Evolutionary conservation across 768 basidiomycete genomes (phyloP), one percentile per base, ranked within the genome.

Genomic region (Collybiopsis confluens): DNA sequence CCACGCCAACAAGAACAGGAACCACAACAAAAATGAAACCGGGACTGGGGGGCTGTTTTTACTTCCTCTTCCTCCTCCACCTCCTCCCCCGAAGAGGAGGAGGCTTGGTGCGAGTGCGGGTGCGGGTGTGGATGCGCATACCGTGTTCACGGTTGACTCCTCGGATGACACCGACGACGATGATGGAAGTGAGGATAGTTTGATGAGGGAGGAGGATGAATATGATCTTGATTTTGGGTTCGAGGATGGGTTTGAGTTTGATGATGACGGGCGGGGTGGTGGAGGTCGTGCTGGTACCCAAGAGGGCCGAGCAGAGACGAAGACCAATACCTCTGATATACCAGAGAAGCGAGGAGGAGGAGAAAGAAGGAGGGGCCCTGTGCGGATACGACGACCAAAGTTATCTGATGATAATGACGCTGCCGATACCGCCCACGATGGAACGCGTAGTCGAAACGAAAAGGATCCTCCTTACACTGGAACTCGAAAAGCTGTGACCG

Each of bases 151-250:
- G 30, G 11, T 35, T 45, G 21, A 43, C n/a, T 23, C 20, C 16
- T 26, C 24, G 27, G 45, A 46, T 20, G n/a, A 18, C 2, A 73
- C 71, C 1, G 74, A 76, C 35, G 73, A 71, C n/a, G 71, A 72
- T 4, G 65, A 67, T 45, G 38, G 16, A 5, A n/a, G 35, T 15
- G 55, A 23, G 41, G 62, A 56, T 42, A 62, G 57, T 50, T 37
- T 48, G 21, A 57, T 58, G 47, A 49, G 21, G 52, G 58, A 56
- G 57, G 61, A 59, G 18, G 30, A 11, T 6, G 37, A 53, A 23
- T 57, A 63, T n/a, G 45, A 56, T 52, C 33, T 56, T 51, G 57
- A 37, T 6, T 26, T 50, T 24, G 26, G 10, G 13, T 13, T 9
- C 10, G 8, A 16, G 30, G 8, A 28, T 1, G 13, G 26, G 18